Evolutionary conservation across 768 basidiomycete species (phyloP).

Genomic region (Tylopilus plumbeoviolaceoides): DNA sequence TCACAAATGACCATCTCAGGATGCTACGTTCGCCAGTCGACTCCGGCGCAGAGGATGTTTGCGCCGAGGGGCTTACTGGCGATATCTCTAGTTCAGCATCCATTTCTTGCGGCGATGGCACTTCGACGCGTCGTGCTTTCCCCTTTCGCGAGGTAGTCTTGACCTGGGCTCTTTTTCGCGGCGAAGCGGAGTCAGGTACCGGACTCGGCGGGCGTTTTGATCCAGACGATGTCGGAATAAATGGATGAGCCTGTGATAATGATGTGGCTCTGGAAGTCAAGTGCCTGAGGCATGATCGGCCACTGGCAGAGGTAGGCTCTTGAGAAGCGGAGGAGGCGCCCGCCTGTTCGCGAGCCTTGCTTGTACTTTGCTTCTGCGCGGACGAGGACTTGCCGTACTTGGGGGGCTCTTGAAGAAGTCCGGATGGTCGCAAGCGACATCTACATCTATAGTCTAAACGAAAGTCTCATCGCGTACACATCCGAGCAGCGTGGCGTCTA

Average conservation of each 20-base stretch:
- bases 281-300: not conserved
- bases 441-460: constrained; percentile 29
- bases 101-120: not conserved
- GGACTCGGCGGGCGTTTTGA: constrained; percentile 20
- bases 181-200: not conserved
- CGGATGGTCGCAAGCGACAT: not conserved
- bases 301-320: not conserved
- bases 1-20: constrained; percentile 21
- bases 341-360: not conserved
- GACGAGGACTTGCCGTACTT: constrained; percentile 1
- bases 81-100: not conserved
- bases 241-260: not conserved
- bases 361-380: not conserved
- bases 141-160: not conserved
- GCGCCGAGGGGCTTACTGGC: not conserved
- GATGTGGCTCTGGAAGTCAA: not conserved
- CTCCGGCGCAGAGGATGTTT: not conserved
- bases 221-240: not conserved
- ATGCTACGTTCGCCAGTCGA: not conserved
- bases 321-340: not conserved
- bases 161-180: constrained; percentile 9
- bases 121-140: not conserved
- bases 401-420: constrained; percentile 8
- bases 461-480: constrained; percentile 60
- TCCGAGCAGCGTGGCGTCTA: constrained; percentile 67